phyloP scores from a whole-genome alignment of 2,329 filamentous ascomycete genomes.

The Epichloe gansuensis region DNA sequence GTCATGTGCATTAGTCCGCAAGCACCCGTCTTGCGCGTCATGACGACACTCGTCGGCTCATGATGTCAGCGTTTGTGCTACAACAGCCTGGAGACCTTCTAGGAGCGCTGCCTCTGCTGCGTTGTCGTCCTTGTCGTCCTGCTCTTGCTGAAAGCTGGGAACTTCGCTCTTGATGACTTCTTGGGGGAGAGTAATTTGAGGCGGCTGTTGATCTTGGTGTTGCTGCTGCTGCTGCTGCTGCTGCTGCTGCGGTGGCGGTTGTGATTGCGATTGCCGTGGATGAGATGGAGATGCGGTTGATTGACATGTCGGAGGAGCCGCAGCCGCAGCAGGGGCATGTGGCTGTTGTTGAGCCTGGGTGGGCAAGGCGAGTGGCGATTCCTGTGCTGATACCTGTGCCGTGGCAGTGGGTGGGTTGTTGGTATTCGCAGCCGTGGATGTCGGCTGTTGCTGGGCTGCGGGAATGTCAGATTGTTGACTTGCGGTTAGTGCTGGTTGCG shows the following conservation, averaged over 20 bases:
- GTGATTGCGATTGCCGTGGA: background rate
- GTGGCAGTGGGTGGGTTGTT: background rate
- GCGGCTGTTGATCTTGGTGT: slow-evolving; percentile 1
- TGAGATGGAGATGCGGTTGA: background rate
- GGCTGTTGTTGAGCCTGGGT: background rate
- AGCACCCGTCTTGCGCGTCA: background rate
- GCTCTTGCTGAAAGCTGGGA: slow-evolving; percentile 7
- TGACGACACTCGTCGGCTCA: background rate
- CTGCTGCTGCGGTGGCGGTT: background rate
- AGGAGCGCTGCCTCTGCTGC: slow-evolving; percentile 22
- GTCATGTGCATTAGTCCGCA: background rate
- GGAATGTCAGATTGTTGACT: background rate
- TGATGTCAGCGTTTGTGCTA: slow-evolving; percentile 16
- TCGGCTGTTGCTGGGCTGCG: background rate
- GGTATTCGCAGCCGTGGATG: background rate
- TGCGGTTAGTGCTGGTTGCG: background rate
- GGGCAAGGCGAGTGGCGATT: background rate
- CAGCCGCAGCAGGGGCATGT: background rate
- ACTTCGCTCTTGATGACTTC: slow-evolving; percentile 13
- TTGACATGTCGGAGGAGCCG: background rate
- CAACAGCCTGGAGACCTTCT: slow-evolving; percentile 22
- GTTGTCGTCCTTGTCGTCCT: slow-evolving; percentile 22
- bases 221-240: background rate
- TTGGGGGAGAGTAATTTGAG: slow-evolving; percentile 9
- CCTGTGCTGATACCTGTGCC: background rate